Base-by-base conservation (phyloP, 2,329 filamentous ascomycete genomes). In the Fusarium sp. region DNA sequence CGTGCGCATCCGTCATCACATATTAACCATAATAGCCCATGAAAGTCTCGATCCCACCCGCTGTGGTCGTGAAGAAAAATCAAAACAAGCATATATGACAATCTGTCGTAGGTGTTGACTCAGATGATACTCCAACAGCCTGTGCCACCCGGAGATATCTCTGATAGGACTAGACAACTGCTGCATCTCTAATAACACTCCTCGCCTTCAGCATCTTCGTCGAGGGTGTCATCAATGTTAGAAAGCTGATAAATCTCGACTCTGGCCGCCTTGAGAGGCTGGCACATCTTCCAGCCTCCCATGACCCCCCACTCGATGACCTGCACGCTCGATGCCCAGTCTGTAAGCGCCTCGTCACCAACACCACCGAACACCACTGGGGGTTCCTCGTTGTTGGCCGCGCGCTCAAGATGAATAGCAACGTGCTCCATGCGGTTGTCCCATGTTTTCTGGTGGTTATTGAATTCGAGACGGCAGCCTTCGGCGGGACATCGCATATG, bases 371-470 rank as follows among this genome's bases (percentile, higher is more conserved):
- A 84, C 12, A 70, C 56, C 0, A 84, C 78, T 1, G 60, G 54
- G 1, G 69, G 62, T 65, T 77, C 76, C 36, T 73, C 53, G 10
- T 68, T 69, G 4, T 63, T 65, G 16, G 75, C 82, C 1, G 80
- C 82, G 37, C 58, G 67, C 48, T 96, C 94, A 47, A 95, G 85
- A 78, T 98, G 95, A 62, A 89, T 86, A 0, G 93, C 94, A 3
- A 97, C 89, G 80, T 98, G 95, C 79, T 98, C 95, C 90, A 97
- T 94, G 27, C 93, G 86, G 61, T 91, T 87, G 62, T 96, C 92
- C 94, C 94, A 97, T 11, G 89, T 89, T 7, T 83, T 86, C 0
- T 77, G 65, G 0, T 92, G 93, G 7, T 83, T 78, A 75, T 83
- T 78, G 75, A 97, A 97, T 1, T 78, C 77, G 11, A 62, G 53